Evolutionary conservation across 768 basidiomycete genomes (phyloP), one percentile per base, ranked within the genome.

Genomic region (Chalciporus sphaerocephalus): DNA sequence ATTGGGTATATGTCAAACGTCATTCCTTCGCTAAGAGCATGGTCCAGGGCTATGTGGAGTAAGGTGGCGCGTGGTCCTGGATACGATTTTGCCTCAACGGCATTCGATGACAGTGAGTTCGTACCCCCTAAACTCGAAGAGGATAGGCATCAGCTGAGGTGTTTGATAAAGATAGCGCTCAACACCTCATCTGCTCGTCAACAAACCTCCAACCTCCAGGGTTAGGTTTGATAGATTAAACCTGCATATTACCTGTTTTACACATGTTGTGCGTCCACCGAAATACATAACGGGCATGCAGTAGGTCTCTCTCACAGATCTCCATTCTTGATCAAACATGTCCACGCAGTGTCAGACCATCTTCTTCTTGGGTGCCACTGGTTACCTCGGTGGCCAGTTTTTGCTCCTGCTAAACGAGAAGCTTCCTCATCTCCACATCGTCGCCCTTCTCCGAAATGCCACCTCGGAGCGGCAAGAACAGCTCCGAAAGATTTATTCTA

Each of bases 341-440:
- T 45, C 53, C 23, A 6, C 27, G 15, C 47, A 36, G 15, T 25
- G 41, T 18, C 55, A 42, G 18, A 56, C 58, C 10, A 55, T 74
- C 45, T 70, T 75, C 56, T 61, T 73, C 41, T 58, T 74, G 13
- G 73, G 74, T 6, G 74, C 72, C 1, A 72, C 72, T 2, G 73
- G 74, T 16, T 74, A 68, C 54, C 56, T 74, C 28, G 71, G 71
- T 17, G 71, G 67, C 16, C 68, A 74, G 41, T 64, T 74, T 48
- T 55, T 74, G 5, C 12, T 61, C 2, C 44, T 63, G 15, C 55
- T 72, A 6, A 66, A 63, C 10, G 54, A 56, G 34, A 64, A 68
- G 20, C 59, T 57, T 23, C 68, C 69, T 1, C 48, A 64, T 6
- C 54, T 65, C 25, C 64, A 60, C 42, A 53, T 75, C 25, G 46